Evolutionary conservation across 805 yeast species (phyloP).

Genomic region (Lipomyces sp.): DNA sequence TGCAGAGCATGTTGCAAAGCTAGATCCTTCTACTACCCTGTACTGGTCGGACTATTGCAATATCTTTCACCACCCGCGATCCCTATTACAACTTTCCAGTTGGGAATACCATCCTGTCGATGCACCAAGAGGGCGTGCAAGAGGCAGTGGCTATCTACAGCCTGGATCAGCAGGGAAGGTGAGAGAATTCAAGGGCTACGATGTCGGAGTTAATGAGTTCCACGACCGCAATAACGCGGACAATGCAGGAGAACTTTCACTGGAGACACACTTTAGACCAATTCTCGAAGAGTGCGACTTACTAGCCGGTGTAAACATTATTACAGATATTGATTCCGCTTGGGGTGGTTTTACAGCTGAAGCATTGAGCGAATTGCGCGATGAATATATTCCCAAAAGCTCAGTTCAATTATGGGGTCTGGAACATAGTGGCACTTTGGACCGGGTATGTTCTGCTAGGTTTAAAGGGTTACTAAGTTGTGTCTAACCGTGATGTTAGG

Average conservation of each 20-base stretch:
- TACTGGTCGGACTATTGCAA: slow-evolving; percentile 85
- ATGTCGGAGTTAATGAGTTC: slow-evolving; percentile 68
- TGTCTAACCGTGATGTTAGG: background rate
- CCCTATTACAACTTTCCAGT: slow-evolving; percentile 56
- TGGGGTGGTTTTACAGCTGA: slow-evolving; percentile 81
- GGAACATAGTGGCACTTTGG: slow-evolving; percentile 34
- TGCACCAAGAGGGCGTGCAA: slow-evolving; percentile 44
- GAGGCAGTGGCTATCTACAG: slow-evolving; percentile 39
- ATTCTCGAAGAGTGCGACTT: slow-evolving; percentile 76
- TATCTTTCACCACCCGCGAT: slow-evolving; percentile 66
- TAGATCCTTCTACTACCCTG: slow-evolving; percentile 52
- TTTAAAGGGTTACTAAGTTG: background rate
- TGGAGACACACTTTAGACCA: slow-evolving; percentile 64
- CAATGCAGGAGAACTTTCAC: slow-evolving; percentile 50
- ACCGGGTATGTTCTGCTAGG: slow-evolving; percentile 5
- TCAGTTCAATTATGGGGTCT: slow-evolving; percentile 55
- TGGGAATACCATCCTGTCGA: slow-evolving; percentile 60
- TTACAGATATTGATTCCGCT: slow-evolving; percentile 72
- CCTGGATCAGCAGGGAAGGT: background rate
- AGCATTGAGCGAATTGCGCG: slow-evolving; percentile 60
- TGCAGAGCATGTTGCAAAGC: slow-evolving; percentile 38
- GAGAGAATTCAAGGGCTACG: slow-evolving; percentile 41
- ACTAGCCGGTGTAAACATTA: slow-evolving; percentile 69
- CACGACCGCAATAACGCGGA: slow-evolving; percentile 45
- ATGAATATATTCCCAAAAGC: slow-evolving; percentile 66